Percentiles rank a stretch among this genome's conserved stretches.
phyloP scores from a whole-genome alignment of 805 yeast genomes.

The Ogataea glucozyma region DNA sequence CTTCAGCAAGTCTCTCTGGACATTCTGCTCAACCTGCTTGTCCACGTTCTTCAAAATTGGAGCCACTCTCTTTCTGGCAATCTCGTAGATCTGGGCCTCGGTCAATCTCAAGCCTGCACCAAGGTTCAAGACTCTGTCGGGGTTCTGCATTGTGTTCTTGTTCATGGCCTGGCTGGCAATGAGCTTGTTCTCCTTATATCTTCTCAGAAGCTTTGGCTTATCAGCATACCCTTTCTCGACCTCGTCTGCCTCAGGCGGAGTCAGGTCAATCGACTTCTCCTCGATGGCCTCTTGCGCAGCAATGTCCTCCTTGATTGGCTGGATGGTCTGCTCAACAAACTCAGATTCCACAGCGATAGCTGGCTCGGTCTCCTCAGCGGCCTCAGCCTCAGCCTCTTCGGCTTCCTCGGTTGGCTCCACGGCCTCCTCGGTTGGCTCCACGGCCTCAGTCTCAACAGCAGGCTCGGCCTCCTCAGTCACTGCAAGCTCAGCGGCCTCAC shows the following conservation, averaged over 20 bases:
- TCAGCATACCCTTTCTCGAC: conserved; percentile 42
- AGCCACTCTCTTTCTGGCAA: conserved; percentile 55
- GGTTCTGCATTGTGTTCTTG: conserved; percentile 45
- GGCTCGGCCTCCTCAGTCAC: conserved; percentile 19
- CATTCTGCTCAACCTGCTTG: conserved; percentile 46
- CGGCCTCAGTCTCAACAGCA: conserved; percentile 11
- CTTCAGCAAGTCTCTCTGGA: conserved; percentile 41
- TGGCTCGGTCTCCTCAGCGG: conserved; percentile 16
- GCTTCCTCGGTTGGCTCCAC: conserved; percentile 19
- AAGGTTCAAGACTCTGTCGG: conserved; percentile 48
- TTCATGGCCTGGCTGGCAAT: conserved; percentile 49
- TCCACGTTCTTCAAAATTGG: conserved; percentile 54
- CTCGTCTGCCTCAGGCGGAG: conserved; percentile 36
- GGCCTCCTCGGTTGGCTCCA: conserved; percentile 13
- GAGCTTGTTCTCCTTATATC: conserved; percentile 50
- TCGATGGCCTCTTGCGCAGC: conserved; percentile 30
- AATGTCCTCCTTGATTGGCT: conserved; percentile 13
- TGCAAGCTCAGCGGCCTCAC: conserved; percentile 10
- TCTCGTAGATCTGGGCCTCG: conserved; percentile 54
- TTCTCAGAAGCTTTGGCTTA: conserved; percentile 49
- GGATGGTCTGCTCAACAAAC: no score
- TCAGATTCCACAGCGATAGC: conserved; percentile 12
- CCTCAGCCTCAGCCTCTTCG: conserved; percentile 15
- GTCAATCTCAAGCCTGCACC: conserved; percentile 57
- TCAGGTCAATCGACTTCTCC: conserved; percentile 27